These are phyloP conservation scores for Cladosporium sp. DNA, from an alignment of 2,329 filamentous ascomycete species.

Conservation along the genomic window DNA sequence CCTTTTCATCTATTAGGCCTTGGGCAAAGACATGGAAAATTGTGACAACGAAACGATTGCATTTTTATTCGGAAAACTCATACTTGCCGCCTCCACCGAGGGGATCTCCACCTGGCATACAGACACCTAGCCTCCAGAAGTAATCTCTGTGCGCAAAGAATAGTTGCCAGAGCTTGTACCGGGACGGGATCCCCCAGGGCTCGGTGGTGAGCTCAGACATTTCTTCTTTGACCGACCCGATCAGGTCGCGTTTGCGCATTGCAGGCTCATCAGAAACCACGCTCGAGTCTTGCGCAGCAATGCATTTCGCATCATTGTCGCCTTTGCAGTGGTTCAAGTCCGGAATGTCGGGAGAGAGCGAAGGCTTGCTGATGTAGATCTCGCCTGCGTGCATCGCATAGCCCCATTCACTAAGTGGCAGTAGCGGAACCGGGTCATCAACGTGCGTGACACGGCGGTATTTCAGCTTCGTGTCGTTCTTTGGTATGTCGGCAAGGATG, in stretches of 20 bases:
- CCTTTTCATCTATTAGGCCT: too few species aligned
- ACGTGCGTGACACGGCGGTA: slow-evolving; percentile 81
- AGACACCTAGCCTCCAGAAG: slow-evolving; percentile 88
- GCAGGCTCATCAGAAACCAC: not conserved
- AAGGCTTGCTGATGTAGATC: slow-evolving; percentile 70
- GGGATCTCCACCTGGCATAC: slow-evolving; percentile 55
- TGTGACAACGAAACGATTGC: not conserved
- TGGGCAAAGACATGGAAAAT: too few species aligned
- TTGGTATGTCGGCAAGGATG: slow-evolving; percentile 21
- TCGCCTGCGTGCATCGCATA: slow-evolving; percentile 81
- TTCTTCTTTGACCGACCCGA: slow-evolving; percentile 21
- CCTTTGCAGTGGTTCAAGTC: slow-evolving; percentile 71
- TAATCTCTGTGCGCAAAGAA: slow-evolving; percentile 95
- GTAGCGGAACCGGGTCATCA: slow-evolving; percentile 79
- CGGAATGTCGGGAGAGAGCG: slow-evolving; percentile 58
- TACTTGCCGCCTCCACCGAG: slow-evolving; percentile 23
- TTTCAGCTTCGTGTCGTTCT: slow-evolving; percentile 20
- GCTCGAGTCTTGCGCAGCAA: slow-evolving; percentile 51
- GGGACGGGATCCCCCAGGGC: slow-evolving; percentile 39
- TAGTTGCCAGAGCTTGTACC: slow-evolving; percentile 79
- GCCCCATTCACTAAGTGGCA: slow-evolving; percentile 83
- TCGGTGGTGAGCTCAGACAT: slow-evolving; percentile 29
- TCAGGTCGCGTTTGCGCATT: slow-evolving; percentile 13
- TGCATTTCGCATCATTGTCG: slow-evolving; percentile 65
- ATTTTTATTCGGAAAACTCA: not conserved